These are phyloP conservation scores for Ogataea ramenticola DNA, from an alignment of 805 yeast genomes.

Conservation along the genomic window DNA sequence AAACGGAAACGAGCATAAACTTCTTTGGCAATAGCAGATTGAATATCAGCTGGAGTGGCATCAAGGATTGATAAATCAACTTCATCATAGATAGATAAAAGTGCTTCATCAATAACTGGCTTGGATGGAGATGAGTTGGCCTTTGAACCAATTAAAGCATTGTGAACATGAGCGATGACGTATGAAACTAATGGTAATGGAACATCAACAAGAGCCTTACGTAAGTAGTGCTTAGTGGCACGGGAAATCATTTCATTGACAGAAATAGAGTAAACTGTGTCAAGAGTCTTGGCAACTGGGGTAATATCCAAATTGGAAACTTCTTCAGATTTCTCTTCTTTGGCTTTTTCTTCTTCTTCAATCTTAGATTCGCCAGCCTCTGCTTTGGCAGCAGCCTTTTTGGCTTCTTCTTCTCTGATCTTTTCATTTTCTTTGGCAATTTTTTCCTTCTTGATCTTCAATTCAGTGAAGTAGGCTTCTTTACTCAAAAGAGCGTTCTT, in stretches of 20 bases:
- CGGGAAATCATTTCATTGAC: slow-evolving; percentile 74
- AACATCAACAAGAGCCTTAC: slow-evolving; percentile 30
- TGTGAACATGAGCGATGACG: slow-evolving; percentile 64
- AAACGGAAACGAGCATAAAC: slow-evolving; percentile 60
- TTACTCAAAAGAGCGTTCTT: slow-evolving; percentile 16
- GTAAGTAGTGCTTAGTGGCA: slow-evolving; percentile 67
- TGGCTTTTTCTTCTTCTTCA: slow-evolving; percentile 17
- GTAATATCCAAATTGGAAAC: slow-evolving; percentile 33
- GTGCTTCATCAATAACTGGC: slow-evolving; percentile 36
- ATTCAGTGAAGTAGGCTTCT: slow-evolving; percentile 9
- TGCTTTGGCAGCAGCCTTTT: slow-evolving; percentile 23
- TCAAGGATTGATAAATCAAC: slow-evolving; percentile 36
- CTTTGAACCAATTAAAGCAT: slow-evolving; percentile 52
- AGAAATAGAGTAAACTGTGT: slow-evolving; percentile 40
- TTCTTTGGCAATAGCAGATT: slow-evolving; percentile 39
- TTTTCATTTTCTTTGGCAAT: slow-evolving; percentile 21
- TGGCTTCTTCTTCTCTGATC: slow-evolving; percentile 12
- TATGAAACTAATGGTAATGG: slow-evolving; percentile 52
- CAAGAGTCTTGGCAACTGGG: slow-evolving; percentile 35
- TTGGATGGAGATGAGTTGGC: slow-evolving; percentile 32
- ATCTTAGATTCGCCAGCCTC: slow-evolving; percentile 19
- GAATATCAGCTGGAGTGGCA: slow-evolving; percentile 36
- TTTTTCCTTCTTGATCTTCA: slow-evolving; percentile 20
- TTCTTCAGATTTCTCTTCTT: slow-evolving; percentile 26
- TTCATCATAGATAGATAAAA: slow-evolving; percentile 34